phyloP scores from a whole-genome alignment of 805 yeast species.

The Yarrowia sp. region DNA sequence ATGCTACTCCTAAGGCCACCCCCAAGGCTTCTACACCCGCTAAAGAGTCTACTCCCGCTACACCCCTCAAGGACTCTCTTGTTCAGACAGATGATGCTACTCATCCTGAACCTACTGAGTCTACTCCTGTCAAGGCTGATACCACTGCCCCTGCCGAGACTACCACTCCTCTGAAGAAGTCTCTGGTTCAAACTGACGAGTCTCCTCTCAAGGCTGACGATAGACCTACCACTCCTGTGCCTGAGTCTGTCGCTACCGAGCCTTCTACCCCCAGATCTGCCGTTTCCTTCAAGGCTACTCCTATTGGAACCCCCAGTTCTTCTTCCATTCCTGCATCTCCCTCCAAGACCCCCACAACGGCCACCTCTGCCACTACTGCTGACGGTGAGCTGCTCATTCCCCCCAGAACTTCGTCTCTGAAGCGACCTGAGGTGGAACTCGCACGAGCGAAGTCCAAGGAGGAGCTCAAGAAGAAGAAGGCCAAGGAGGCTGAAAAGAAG shows the following conservation, averaged over 20 bases:
- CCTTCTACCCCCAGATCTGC: neutral
- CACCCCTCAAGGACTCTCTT: conserved; percentile 9
- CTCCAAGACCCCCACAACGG: conserved; percentile 22
- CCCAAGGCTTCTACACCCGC: neutral
- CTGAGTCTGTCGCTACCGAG: neutral
- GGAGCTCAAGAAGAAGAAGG: conserved; percentile 40
- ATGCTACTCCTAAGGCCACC: neutral
- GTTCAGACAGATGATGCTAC: conserved; percentile 2
- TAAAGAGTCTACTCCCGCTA: neutral
- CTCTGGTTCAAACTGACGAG: conserved; percentile 14
- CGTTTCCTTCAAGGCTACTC: neutral
- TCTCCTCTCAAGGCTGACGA: neutral
- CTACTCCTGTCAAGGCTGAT: neutral
- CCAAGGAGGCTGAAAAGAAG: conserved; percentile 41
- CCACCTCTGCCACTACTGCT: conserved; percentile 11
- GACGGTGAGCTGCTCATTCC: conserved; percentile 16
- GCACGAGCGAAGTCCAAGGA: conserved; percentile 14
- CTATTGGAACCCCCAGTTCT: neutral
- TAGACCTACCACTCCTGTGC: neutral
- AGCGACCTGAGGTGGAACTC: neutral
- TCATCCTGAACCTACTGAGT: neutral
- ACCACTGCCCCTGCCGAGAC: neutral
- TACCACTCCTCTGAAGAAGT: conserved; percentile 3
- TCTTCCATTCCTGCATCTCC: conserved; percentile 8
- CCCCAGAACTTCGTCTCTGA: conserved; percentile 28